Conservation (phyloP, 495 filamentous ascomycete species). For the Letharia columbiana region DNA sequence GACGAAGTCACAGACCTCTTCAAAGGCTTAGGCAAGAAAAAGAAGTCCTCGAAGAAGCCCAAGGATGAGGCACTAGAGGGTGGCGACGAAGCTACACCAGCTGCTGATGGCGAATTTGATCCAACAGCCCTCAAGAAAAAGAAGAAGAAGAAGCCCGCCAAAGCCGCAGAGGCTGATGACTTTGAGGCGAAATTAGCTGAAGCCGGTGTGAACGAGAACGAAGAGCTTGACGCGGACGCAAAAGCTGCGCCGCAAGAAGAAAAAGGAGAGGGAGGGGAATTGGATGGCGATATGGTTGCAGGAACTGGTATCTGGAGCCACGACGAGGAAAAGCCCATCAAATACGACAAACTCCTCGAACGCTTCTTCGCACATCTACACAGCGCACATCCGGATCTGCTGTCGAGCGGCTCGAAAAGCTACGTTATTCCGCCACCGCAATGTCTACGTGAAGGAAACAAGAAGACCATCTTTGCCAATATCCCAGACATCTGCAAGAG, state of each 20-base stretch:
- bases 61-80: constrained; percentile 51
- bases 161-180: constrained; percentile 58
- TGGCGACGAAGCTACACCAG: constrained; percentile 47
- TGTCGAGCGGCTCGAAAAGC: constrained; percentile 75
- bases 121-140: constrained; percentile 79
- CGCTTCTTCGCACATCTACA: constrained; percentile 90
- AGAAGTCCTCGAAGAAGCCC: constrained; percentile 52
- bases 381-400: constrained; percentile 88
- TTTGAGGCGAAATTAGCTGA: constrained; percentile 77
- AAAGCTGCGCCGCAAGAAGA: constrained; percentile 41
- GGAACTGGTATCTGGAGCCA: constrained; percentile 94
- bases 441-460: constrained; percentile 98
- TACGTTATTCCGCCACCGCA: constrained; percentile 99
- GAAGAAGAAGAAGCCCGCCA: constrained; percentile 85
- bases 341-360: constrained; percentile 72
- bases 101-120: constrained; percentile 61
- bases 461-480: constrained; percentile 99
- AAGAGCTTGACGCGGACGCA: constrained; percentile 35
- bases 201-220: constrained; percentile 51
- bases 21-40: constrained; percentile 83
- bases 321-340: constrained; percentile 63
- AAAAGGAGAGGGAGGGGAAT: constrained; percentile 35
- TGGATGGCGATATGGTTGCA: constrained; percentile 71
- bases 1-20: constrained; percentile 67
- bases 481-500: constrained; percentile 84